These are phyloP conservation scores for Amanita inopinata DNA, from an alignment of 768 basidiomycete genomes.

Conservation along the genomic window DNA sequence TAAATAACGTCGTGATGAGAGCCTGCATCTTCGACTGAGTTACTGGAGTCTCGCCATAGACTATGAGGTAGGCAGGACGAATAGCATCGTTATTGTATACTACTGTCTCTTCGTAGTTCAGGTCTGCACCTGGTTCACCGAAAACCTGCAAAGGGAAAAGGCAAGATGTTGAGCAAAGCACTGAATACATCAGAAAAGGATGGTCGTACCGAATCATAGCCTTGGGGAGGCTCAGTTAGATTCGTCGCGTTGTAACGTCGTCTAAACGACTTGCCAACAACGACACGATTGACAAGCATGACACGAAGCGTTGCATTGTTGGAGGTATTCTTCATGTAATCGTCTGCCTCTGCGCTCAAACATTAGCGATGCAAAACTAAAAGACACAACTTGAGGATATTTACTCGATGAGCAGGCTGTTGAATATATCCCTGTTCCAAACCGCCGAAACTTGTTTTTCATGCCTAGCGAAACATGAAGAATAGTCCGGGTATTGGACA, in stretches of 20 bases:
- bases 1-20: constrained; percentile 32
- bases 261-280: constrained; percentile 49
- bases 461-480: constrained; percentile 26
- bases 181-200: not conserved
- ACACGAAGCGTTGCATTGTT: constrained; percentile 35
- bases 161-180: too few relatives aligned
- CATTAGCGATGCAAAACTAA: constrained; percentile 2
- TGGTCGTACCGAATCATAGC: constrained; percentile 46
- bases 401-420: constrained; percentile 58
- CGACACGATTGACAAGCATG: constrained; percentile 48
- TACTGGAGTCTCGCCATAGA: constrained; percentile 36
- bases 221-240: constrained; percentile 41
- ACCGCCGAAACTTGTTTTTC: constrained; percentile 48
- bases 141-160: constrained; percentile 41
- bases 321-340: constrained; percentile 40
- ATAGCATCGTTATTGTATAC: constrained; percentile 60
- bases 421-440: constrained; percentile 63
- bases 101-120: constrained; percentile 64
- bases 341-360: constrained; percentile 48
- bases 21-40: constrained; percentile 23
- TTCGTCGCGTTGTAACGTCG: constrained; percentile 38
- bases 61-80: constrained; percentile 55
- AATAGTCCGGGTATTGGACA: not conserved
- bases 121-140: constrained; percentile 52
- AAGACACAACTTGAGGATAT: constrained; percentile 12